Conservation (phyloP, 306 rosid genomes). For the Arachis stenosperma region DNA sequence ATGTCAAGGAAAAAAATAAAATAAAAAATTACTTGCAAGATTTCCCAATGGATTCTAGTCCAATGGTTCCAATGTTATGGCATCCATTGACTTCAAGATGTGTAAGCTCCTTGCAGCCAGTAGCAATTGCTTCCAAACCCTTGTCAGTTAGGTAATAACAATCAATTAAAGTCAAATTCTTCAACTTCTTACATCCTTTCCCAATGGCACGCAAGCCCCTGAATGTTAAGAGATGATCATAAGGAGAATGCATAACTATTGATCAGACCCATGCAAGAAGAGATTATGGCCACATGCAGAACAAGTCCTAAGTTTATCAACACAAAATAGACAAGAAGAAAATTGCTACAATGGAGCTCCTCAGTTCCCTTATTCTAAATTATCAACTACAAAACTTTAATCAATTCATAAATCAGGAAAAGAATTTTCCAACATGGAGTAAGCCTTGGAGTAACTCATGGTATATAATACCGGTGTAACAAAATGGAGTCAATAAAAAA, state of each 20-base stretch:
- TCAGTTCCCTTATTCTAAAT: background rate
- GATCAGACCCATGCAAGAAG: background rate
- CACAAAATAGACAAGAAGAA: background rate
- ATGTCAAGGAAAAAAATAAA: background rate
- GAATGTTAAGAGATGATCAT: conserved; percentile 31
- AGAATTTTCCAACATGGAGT: conserved; percentile 1
- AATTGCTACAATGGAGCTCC: background rate
- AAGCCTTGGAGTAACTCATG: background rate
- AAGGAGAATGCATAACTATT: background rate
- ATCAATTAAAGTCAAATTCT: conserved; percentile 69
- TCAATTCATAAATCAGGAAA: background rate
- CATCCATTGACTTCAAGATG: conserved; percentile 87
- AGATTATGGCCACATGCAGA: background rate
- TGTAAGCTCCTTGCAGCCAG: conserved; percentile 73
- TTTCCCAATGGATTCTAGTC: conserved; percentile 72
- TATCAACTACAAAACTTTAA: background rate
- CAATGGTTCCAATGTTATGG: conserved; percentile 73
- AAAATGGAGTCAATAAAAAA: background rate
- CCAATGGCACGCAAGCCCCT: conserved; percentile 77
- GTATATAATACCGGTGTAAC: background rate
- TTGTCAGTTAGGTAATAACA: conserved; percentile 74
- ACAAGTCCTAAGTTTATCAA: background rate
- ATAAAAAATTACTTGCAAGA: conserved; percentile 67
- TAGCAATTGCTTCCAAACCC: conserved; percentile 80
- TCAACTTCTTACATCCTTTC: conserved; percentile 78